Conservation (phyloP, 306 rosid species). For the Gastrolobium villosum region DNA sequence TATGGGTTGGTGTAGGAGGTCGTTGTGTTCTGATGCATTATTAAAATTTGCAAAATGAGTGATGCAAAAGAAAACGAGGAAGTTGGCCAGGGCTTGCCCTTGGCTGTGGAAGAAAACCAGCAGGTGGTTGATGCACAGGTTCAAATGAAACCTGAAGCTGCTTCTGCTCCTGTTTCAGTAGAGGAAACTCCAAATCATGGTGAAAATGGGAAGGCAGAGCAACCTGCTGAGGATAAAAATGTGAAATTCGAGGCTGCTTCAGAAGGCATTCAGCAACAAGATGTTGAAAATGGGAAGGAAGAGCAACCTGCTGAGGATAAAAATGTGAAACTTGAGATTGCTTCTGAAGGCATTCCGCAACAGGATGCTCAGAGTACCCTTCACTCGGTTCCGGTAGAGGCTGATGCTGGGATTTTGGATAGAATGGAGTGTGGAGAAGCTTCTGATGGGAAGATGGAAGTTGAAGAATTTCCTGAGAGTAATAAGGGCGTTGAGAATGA, state of each 20-base stretch:
- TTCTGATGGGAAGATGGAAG: slow-evolving; percentile 52
- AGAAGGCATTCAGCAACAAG: slow-evolving; percentile 39
- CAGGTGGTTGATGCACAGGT: slow-evolving; percentile 44
- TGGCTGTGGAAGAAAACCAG: slow-evolving; percentile 47
- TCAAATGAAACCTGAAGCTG: slow-evolving; percentile 41
- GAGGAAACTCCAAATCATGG: slow-evolving; percentile 40
- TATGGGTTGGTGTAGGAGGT: slow-evolving; percentile 45
- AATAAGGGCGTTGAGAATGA: slow-evolving; percentile 39
- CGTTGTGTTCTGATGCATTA: slow-evolving; percentile 40
- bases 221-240: slow-evolving; percentile 39
- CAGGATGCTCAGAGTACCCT: slow-evolving; percentile 47
- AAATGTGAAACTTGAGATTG: slow-evolving; percentile 41
- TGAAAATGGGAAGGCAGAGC: slow-evolving; percentile 48
- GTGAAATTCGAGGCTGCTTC: slow-evolving; percentile 40
- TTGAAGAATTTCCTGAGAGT: slow-evolving; percentile 45
- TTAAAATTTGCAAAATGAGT: slow-evolving; percentile 67
- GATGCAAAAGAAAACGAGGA: slow-evolving; percentile 61
- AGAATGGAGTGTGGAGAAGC: slow-evolving; percentile 45
- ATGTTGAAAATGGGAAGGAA: slow-evolving; percentile 32
- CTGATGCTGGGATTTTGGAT: slow-evolving; percentile 45
- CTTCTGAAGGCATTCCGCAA: slow-evolving; percentile 37
- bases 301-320: slow-evolving; percentile 42
- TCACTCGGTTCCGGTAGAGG: slow-evolving; percentile 46
- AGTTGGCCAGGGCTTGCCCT: slow-evolving; percentile 43
- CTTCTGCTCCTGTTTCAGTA: slow-evolving; percentile 46